These are phyloP conservation scores for Mycosphaerella sp. DNA, from an alignment of 2,329 filamentous ascomycete species.

Conservation along the genomic window DNA sequence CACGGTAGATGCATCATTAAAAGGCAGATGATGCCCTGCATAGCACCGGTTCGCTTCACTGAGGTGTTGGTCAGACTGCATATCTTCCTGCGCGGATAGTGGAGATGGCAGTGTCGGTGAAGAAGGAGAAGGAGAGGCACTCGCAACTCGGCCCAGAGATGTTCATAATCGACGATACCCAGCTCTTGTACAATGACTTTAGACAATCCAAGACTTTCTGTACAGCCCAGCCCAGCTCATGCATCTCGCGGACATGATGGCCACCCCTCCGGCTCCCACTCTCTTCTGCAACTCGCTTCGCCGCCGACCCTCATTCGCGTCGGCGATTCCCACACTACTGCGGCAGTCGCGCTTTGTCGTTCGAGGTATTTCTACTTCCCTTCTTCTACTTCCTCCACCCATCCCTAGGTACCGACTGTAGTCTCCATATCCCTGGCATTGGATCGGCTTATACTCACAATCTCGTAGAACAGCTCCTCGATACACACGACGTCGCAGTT, in stretches of 20 bases:
- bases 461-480: conserved; percentile 28
- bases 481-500: conserved; percentile 35
- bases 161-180: conserved; percentile 16
- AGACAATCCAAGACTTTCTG: neutral
- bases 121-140: neutral
- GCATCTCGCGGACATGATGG: neutral
- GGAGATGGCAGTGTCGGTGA: too few relatives aligned
- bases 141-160: conserved; percentile 13
- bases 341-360: conserved; percentile 22
- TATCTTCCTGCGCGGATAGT: neutral
- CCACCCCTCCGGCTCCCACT: conserved; percentile 22
- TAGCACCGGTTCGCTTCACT: neutral
- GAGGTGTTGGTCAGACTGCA: neutral
- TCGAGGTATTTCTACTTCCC: conserved; percentile 7
- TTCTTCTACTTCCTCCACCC: neutral
- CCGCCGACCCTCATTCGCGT: conserved; percentile 35
- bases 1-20: conserved; percentile 20
- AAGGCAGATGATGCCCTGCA: neutral
- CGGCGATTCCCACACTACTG: conserved; percentile 33
- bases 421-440: neutral
- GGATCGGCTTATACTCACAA: neutral
- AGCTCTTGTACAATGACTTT: conserved; percentile 7
- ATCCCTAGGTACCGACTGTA: neutral
- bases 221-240: neutral
- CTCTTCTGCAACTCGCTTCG: conserved; percentile 41